Conservation (phyloP, 495 filamentous ascomycete species). For the Elasticomyces elasticus region DNA sequence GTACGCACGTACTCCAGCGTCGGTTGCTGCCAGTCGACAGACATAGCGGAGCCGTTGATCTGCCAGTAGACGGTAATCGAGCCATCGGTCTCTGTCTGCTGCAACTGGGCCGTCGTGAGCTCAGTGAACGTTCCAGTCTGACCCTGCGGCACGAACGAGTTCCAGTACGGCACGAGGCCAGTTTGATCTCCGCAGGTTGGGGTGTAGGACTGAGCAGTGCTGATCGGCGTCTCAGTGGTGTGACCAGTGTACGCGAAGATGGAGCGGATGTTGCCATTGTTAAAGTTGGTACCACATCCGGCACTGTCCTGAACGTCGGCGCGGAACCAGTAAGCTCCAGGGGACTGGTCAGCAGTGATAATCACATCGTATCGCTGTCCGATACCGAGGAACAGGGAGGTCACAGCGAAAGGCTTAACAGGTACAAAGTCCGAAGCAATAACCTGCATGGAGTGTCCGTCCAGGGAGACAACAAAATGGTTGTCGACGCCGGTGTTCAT, state of each 20-base stretch:
- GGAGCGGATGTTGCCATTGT: constrained; percentile 15
- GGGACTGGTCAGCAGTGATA: constrained; percentile 30
- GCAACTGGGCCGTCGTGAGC: constrained; percentile 18
- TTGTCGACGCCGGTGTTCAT: constrained; percentile 32
- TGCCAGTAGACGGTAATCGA: constrained; percentile 32
- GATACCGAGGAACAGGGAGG: constrained; percentile 26
- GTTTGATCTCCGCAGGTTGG: constrained; percentile 10
- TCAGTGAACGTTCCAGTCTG: constrained; percentile 24
- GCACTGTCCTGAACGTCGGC: constrained; percentile 19
- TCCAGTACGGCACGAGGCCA: constrained; percentile 16
- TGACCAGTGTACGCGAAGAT: constrained; percentile 30
- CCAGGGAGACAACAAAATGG: constrained; percentile 28
- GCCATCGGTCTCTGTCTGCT: constrained; percentile 26
- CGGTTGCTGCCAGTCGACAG: constrained; percentile 31
- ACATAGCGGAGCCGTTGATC: constrained; percentile 31
- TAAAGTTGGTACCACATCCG: constrained; percentile 16
- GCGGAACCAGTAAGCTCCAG: constrained; percentile 34
- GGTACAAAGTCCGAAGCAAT: constrained; percentile 33
- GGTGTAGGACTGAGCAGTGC: constrained; percentile 13
- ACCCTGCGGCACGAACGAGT: constrained; percentile 18
- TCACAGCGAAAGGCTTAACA: constrained; percentile 23
- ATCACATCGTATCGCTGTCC: constrained; percentile 36
- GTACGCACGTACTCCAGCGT: constrained; percentile 30
- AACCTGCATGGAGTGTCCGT: constrained; percentile 29
- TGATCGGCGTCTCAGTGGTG: constrained; percentile 13